phyloP scores from a whole-genome alignment of 1,284 basidiomycete species.

The Malassezia caprae region DNA sequence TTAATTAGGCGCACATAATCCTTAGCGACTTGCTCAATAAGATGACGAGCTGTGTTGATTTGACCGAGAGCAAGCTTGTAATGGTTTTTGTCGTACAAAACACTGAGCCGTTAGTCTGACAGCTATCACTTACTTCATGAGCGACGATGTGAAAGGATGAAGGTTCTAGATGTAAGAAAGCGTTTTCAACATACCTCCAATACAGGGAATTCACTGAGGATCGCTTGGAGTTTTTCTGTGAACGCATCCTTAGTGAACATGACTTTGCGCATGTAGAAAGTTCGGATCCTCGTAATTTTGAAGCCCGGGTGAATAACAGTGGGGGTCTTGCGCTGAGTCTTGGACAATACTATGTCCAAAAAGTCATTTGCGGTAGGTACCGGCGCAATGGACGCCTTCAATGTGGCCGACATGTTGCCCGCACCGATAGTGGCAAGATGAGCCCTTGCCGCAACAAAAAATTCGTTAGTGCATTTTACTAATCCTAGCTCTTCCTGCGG shows the following conservation, averaged over 20 bases:
- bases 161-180: constrained; percentile 26
- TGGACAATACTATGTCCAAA: constrained; percentile 84
- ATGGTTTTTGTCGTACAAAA: constrained; percentile 48
- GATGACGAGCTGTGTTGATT: constrained; percentile 45
- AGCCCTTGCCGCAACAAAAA: neutral
- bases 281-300: constrained; percentile 86
- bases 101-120: constrained; percentile 14
- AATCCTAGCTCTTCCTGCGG: neutral
- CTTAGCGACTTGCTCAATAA: constrained; percentile 48
- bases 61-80: constrained; percentile 48
- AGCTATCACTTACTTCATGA: constrained; percentile 30
- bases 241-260: constrained; percentile 98
- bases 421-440: neutral
- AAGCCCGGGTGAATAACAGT: constrained; percentile 73
- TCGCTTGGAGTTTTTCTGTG: constrained; percentile 88
- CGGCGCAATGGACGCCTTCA: constrained; percentile 63
- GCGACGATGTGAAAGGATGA: constrained; percentile 45
- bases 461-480: neutral
- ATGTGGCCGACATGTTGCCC: constrained; percentile 24
- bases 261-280: constrained; percentile 96
- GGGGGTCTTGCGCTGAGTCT: constrained; percentile 90
- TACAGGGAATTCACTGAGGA: constrained; percentile 89
- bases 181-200: constrained; percentile 61
- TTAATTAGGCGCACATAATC: constrained; percentile 47
- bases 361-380: constrained; percentile 92